Evolutionary conservation across 2,329 filamentous ascomycete genomes (phyloP), one percentile per base, ranked within the genome.

Genomic region (Aspergillus tubingensis): DNA sequence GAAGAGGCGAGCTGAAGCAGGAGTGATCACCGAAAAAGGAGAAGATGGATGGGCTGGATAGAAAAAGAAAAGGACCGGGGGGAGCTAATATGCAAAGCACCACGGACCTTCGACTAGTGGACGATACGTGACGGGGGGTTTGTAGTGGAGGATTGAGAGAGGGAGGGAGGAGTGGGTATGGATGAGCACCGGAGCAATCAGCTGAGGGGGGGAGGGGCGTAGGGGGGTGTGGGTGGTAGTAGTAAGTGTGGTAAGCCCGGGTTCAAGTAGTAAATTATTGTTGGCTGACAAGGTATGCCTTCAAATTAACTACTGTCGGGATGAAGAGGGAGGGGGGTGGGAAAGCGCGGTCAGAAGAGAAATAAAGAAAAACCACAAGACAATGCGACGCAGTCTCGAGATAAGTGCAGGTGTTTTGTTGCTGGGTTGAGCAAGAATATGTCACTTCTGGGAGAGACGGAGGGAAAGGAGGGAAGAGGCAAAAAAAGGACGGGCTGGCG

Each of bases 151-250:
- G 32, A 36, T 36, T 36, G 47, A 49, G 23, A 52, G 23, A 44
- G 48, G 58, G 53, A 47, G 39, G 54, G 58, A 55, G 62, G 55
- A 54, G 65, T 62, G 64, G 65, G 58, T 62, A 63, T 59, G 61
- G 62, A 67, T 66, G 64, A 62, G 64, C 64, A 64, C 62, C 65
- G 63, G 60, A 66, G 66, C 65, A 67, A 68, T 68, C 67, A 68
- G 67, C 67, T 68, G 67, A 68, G 65, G 52, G 61, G 39, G 39
- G 61, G 61, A 59, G 65, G 61, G 59, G 62, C 55, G 52, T 58
- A 54, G 54, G 44, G 60, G 39, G 61, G 56, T 56, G 65, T 61
- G 59, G 62, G 25, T 27, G 25, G 25, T 27, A 27, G 25, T 25
- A 52, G 52, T 58, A 53, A 47, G 44, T 59, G 60, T 58, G 56